Evolutionary conservation across 768 basidiomycete species (phyloP).

Genomic region (Rhodotorula toruloides): DNA sequence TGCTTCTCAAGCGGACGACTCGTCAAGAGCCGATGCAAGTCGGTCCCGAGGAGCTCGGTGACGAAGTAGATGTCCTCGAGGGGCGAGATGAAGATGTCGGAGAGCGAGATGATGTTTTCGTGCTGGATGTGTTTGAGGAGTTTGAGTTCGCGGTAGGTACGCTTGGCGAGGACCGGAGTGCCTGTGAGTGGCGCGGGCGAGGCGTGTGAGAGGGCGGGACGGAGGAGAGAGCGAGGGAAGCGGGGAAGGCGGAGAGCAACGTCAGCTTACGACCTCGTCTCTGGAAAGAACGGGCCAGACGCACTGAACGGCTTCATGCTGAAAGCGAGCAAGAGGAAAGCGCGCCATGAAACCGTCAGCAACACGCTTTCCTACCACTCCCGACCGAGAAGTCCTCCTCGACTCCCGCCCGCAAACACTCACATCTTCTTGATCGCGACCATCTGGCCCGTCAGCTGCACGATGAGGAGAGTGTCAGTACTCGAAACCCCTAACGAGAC

Average conservation of each 20-base stretch:
- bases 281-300: not conserved
- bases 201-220: not conserved
- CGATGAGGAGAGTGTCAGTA: slow-evolving; percentile 60
- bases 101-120: slow-evolving; percentile 98
- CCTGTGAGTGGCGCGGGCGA: slow-evolving; percentile 29
- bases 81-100: slow-evolving; percentile 99
- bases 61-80: slow-evolving; percentile 95
- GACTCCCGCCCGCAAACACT: not conserved
- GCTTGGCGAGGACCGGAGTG: slow-evolving; percentile 94
- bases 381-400: not conserved
- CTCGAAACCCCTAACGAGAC: no score
- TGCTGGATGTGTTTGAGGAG: slow-evolving; percentile 97
- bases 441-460: slow-evolving; percentile 85
- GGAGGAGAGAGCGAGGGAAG: not conserved
- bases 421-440: slow-evolving; percentile 89
- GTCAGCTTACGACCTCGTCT: not conserved
- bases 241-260: not conserved
- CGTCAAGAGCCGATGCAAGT: slow-evolving; percentile 92
- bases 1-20: slow-evolving; percentile 97
- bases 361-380: not conserved
- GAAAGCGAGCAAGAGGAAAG: slow-evolving; percentile 32
- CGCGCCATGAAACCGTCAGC: not conserved
- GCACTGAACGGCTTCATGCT: slow-evolving; percentile 98
- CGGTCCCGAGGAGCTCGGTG: slow-evolving; percentile 94
- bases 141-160: slow-evolving; percentile 96